Base-by-base conservation (phyloP, 331 rosid genomes). In the Cydonia oblonga region DNA sequence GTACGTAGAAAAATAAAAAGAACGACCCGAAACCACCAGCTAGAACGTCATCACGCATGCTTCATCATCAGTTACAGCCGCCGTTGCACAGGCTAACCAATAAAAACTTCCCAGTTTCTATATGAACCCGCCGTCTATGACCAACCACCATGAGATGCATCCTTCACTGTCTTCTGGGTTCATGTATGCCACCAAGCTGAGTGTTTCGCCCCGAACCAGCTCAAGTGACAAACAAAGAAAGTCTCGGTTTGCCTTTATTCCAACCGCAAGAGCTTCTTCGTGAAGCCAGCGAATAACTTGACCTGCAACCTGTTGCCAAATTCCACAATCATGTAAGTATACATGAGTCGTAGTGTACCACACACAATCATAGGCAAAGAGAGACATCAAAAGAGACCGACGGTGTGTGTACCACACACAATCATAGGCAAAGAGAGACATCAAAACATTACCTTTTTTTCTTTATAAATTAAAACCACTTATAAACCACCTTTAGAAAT, bases 101-200 rank as follows among this genome's bases (percentile, higher is more conserved):
- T 64, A 91, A 71, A 71, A 86, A 85, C 83, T 84, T 85, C 82
- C 87, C 85, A 69, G 81, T 86, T 70, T 93, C 96, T 49, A 95
- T 13, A 82, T 72, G 29, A 87, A 81, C 72, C 88, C 80, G 60
- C 88, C 87, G 58, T 89, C 97, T 86, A 93, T 84, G 29, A 91
- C 87, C 83, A 93, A 79, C 92, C 89, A 91, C 98, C 97, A 93
- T 7, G 96, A 91, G 76, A 93, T 89, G 77, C 95, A 87, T 16
- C 96, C 96, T 30, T 86, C 85, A 66, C 63, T 68, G 71, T 90
- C 96, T 67, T 89, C 92, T 10, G 96, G 96, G 78, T 90, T 90
- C 64, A 93, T 92, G 54, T 87, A 90, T 49, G 97, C 98, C 60
- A 85, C 85, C 72, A 93, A 79, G 59, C 87, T 80, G 4, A 89